These are phyloP conservation scores for Diaporthe velutina DNA, from an alignment of 2,329 filamentous ascomycete genomes.

Conservation along the genomic window DNA sequence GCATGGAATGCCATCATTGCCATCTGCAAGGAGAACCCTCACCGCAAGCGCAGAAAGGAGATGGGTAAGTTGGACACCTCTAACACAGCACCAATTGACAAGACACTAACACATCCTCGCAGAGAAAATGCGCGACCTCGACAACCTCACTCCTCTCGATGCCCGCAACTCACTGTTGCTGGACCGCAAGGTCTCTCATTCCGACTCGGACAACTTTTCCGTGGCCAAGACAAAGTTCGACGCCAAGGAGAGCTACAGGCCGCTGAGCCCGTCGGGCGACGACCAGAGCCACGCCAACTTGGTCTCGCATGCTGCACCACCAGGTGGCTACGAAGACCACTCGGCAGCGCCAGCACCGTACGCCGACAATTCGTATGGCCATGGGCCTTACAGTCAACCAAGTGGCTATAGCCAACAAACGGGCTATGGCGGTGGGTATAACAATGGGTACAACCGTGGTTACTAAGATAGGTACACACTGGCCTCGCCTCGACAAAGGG, in stretches of 20 bases:
- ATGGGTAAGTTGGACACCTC: slow-evolving; percentile 73
- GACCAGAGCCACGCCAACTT: slow-evolving; percentile 55
- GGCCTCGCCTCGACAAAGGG: not conserved
- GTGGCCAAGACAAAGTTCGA: slow-evolving; percentile 55
- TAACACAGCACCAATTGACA: not conserved
- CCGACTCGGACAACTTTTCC: slow-evolving; percentile 57
- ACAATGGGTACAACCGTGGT: slow-evolving; percentile 26
- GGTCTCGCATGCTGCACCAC: slow-evolving; percentile 55
- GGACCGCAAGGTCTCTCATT: slow-evolving; percentile 59
- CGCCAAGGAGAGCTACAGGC: slow-evolving; percentile 45
- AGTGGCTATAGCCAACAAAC: slow-evolving; percentile 24
- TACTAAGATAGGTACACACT: slow-evolving; percentile 6
- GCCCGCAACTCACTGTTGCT: slow-evolving; percentile 89
- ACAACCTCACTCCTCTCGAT: slow-evolving; percentile 88
- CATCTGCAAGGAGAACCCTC: slow-evolving; percentile 89
- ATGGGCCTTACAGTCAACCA: slow-evolving; percentile 26
- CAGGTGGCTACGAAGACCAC: slow-evolving; percentile 43
- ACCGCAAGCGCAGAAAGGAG: slow-evolving; percentile 89
- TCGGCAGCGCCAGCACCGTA: slow-evolving; percentile 35
- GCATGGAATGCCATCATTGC: slow-evolving; percentile 88
- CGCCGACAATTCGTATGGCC: slow-evolving; percentile 20
- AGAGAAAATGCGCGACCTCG: slow-evolving; percentile 85
- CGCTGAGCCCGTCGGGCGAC: slow-evolving; percentile 27
- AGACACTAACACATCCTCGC: slow-evolving; percentile 47
- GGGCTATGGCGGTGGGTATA: slow-evolving; percentile 20